These are phyloP conservation scores for Lagenidium sp. DNA, from an alignment of 352 stramenopile genomes.

Conservation along the genomic window DNA sequence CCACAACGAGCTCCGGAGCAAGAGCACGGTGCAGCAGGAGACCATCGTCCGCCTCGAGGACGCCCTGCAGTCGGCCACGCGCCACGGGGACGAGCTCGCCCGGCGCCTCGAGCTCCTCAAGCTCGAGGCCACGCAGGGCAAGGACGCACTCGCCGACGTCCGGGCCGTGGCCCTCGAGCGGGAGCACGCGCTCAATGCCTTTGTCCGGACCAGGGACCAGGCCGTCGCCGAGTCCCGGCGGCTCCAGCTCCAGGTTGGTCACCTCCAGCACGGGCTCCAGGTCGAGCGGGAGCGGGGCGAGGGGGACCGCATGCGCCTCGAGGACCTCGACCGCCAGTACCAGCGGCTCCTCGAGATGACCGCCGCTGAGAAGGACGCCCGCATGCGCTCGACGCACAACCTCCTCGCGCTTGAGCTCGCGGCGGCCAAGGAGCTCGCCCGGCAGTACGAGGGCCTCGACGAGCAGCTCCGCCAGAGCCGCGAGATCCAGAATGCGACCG, in stretches of 20 bases:
- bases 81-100: conserved; percentile 37
- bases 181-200: conserved; percentile 25
- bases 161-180: conserved; percentile 22
- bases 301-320: conserved; percentile 21
- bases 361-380: conserved; percentile 30
- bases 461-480: conserved; percentile 9
- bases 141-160: conserved; percentile 24
- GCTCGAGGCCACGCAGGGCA: conserved; percentile 29
- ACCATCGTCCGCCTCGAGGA: conserved; percentile 40
- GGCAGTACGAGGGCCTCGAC: conserved; percentile 31
- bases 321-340: conserved; percentile 32
- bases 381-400: conserved; percentile 31
- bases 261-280: conserved; percentile 18
- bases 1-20: conserved; percentile 46
- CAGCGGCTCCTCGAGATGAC: conserved; percentile 22
- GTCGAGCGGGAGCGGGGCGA: conserved; percentile 26
- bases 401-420: conserved; percentile 35
- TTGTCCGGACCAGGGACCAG: conserved; percentile 21
- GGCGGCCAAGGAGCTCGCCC: conserved; percentile 26
- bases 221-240: conserved; percentile 19
- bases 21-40: conserved; percentile 41
- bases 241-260: conserved; percentile 42
- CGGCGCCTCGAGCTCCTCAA: conserved; percentile 42
- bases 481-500: conserved; percentile 6
- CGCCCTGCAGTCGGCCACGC: conserved; percentile 17